Evolutionary conservation across 2,329 filamentous ascomycete genomes (phyloP).

Genomic region (Aspergillus caelatus): DNA sequence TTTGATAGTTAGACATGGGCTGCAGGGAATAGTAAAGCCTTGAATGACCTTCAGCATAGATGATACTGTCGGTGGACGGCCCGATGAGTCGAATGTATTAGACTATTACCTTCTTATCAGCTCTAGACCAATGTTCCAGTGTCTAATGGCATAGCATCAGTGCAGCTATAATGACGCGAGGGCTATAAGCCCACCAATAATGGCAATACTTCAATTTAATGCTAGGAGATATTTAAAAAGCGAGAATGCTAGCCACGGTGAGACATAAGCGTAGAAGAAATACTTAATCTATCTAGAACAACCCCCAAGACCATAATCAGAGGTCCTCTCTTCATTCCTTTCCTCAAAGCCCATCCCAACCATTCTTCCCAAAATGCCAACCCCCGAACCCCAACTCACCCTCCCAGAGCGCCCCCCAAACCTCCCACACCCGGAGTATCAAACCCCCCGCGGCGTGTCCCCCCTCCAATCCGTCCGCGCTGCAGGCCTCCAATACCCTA

Average conservation of each 20-base stretch:
- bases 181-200: neutral
- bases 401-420: neutral
- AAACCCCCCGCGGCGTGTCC: constrained; percentile 1
- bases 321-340: neutral
- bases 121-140: neutral
- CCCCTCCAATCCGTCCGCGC: constrained; percentile 9
- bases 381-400: neutral
- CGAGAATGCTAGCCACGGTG: neutral
- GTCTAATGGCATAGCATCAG: neutral
- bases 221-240: neutral
- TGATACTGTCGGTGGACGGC: neutral
- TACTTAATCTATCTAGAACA: neutral
- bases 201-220: neutral
- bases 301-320: no score
- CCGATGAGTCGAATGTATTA: neutral
- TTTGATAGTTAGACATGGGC: constrained; percentile 48
- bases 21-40: neutral
- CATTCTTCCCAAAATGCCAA: neutral
- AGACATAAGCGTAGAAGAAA: neutral
- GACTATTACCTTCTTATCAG: neutral
- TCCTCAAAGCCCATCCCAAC: neutral
- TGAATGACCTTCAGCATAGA: neutral
- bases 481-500: constrained; percentile 10
- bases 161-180: neutral
- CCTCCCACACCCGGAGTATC: constrained; percentile 7